phyloP scores from a whole-genome alignment of 169 alveolate species.

The Plasmodium gonderi region DNA sequence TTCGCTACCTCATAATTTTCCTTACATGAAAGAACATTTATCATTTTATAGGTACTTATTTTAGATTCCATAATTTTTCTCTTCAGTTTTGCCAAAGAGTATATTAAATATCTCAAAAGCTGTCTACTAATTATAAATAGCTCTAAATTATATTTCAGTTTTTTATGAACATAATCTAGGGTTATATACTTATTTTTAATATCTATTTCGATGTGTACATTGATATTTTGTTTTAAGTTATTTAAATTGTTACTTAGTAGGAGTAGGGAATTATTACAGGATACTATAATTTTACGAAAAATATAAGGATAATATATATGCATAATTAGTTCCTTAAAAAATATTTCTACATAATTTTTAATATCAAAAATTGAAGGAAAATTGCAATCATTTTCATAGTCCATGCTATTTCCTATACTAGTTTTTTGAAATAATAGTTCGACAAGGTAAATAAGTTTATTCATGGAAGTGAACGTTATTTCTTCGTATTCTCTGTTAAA shows the following conservation, averaged over 20 bases:
- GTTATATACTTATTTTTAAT: conserved; percentile 5
- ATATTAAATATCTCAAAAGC: conserved; percentile 24
- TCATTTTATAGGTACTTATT: not conserved
- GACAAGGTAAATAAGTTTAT: conserved; percentile 41
- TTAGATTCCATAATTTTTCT: conserved; percentile 18
- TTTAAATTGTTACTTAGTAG: conserved; percentile 65
- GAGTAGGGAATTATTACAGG: conserved; percentile 58
- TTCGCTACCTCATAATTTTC: not conserved
- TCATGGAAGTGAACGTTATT: conserved; percentile 62
- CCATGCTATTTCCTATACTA: not conserved
- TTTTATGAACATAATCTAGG: conserved; percentile 7
- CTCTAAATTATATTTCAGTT: conserved; percentile 50
- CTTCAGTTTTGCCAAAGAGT: conserved; percentile 11
- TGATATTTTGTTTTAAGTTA: conserved; percentile 54
- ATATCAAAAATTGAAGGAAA: conserved; percentile 56
- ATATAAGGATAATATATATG: conserved; percentile 39
- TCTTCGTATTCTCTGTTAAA: conserved; percentile 64
- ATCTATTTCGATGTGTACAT: conserved; percentile 41
- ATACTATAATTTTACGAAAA: conserved; percentile 61
- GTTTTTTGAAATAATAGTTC: conserved; percentile 40
- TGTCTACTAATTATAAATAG: conserved; percentile 34
- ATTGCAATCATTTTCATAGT: conserved; percentile 15
- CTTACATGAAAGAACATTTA: not conserved
- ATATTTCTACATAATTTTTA: conserved; percentile 56
- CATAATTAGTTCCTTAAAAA: conserved; percentile 45